Percentiles rank a stretch among this genome's conserved stretches.
phyloP scores from a whole-genome alignment of 768 basidiomycete species.

The Tylopilus rubrobrunneus region DNA sequence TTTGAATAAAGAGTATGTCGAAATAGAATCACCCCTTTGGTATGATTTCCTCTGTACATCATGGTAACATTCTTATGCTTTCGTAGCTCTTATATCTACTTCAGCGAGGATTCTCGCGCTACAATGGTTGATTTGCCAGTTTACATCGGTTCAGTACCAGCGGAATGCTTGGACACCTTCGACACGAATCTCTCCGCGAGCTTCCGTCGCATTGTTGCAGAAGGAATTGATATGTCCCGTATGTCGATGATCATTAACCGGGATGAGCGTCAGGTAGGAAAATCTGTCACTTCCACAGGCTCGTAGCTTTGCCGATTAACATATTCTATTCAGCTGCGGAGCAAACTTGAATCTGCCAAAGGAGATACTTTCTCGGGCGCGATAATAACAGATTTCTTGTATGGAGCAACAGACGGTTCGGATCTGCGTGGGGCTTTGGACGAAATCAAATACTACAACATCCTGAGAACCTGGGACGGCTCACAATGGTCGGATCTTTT shows the following conservation, averaged over 20 bases:
- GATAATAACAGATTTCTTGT: conserved; percentile 81
- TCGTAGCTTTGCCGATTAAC: conserved; percentile 1
- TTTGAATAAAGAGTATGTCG: conserved; percentile 87
- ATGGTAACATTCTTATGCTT: conserved; percentile 8
- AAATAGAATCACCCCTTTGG: conserved; percentile 89
- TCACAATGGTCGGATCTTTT: conserved; percentile 76
- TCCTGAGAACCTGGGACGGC: conserved; percentile 66
- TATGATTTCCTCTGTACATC: conserved; percentile 29
- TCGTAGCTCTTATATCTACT: conserved; percentile 77
- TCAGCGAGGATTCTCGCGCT: conserved; percentile 72
- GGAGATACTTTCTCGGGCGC: conserved; percentile 74
- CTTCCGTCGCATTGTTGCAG: conserved; percentile 61
- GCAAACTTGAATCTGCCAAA: conserved; percentile 77
- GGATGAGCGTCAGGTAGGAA: conserved; percentile 77
- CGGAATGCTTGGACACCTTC: conserved; percentile 72
- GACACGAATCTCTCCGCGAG: conserved; percentile 63
- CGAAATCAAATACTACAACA: conserved; percentile 69
- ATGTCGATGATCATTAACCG: conserved; percentile 84
- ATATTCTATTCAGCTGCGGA: conserved; percentile 56
- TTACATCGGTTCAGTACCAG: conserved; percentile 80
- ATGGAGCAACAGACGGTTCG: conserved; percentile 78
- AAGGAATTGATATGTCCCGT: conserved; percentile 86
- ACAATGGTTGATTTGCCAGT: conserved; percentile 70
- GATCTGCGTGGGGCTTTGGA: conserved; percentile 71
- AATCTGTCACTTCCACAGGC: background rate